Conservation (phyloP, 2,329 filamentous ascomycete genomes). For the Neurospora sp. region DNA sequence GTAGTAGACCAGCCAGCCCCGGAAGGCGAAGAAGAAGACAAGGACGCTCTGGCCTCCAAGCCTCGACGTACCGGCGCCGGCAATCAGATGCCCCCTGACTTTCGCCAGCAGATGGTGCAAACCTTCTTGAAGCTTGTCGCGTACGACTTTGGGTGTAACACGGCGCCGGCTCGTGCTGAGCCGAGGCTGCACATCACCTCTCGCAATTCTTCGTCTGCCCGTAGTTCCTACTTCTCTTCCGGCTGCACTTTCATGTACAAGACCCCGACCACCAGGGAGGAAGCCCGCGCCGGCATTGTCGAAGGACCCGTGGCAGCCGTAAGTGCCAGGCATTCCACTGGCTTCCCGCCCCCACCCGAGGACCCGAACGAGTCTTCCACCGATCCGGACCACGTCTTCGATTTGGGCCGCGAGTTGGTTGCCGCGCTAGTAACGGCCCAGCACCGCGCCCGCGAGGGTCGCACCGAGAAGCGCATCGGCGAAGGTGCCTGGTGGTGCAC, state of each 20-base stretch:
- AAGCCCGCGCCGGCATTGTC: conserved; percentile 48
- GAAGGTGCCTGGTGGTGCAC: conserved; percentile 53
- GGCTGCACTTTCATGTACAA: conserved; percentile 52
- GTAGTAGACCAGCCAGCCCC: conserved; percentile 15
- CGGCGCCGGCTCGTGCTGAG: conserved; percentile 45
- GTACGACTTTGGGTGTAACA: conserved; percentile 57
- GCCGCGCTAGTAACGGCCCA: conserved; percentile 54
- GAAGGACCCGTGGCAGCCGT: conserved; percentile 54
- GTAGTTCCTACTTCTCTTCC: conserved; percentile 47
- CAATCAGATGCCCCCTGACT: conserved; percentile 47
- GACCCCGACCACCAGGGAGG: conserved; percentile 48
- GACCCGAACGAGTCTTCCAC: conserved; percentile 13
- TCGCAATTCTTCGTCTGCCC: conserved; percentile 15
- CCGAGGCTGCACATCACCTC: conserved; percentile 47
- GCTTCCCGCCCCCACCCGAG: conserved; percentile 28
- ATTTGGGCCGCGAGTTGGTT: conserved; percentile 51
- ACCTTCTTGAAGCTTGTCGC: conserved; percentile 55
- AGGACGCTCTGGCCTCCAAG: conserved; percentile 1
- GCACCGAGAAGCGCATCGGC: conserved; percentile 45
- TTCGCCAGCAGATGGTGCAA: conserved; percentile 45
- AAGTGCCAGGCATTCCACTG: conserved; percentile 45
- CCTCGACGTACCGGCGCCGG: conserved; percentile 37
- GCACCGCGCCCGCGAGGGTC: conserved; percentile 50
- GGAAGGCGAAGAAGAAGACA: conserved; percentile 1
- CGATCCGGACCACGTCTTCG: conserved; percentile 44